These are phyloP conservation scores for Cercis canadensis DNA, from an alignment of 306 rosid genomes.

Conservation along the genomic window DNA sequence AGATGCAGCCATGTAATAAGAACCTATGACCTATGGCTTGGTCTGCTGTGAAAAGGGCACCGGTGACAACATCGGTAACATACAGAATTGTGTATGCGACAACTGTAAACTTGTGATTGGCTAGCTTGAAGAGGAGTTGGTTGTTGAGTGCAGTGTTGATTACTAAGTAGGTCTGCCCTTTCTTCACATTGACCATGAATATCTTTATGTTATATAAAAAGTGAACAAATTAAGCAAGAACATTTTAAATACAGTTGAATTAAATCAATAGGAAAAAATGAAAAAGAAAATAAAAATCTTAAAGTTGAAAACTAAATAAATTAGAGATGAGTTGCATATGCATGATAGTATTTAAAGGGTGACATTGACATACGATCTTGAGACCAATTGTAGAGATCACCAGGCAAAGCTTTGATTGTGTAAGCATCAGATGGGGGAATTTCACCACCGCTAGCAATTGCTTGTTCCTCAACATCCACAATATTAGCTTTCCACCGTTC, in stretches of 20 bases:
- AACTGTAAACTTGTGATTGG: slow-evolving; percentile 56
- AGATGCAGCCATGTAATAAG: slow-evolving; percentile 59
- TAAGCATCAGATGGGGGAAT: slow-evolving; percentile 47
- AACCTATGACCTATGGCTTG: slow-evolving; percentile 58
- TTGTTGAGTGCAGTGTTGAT: slow-evolving; percentile 65
- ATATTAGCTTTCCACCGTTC: slow-evolving; percentile 70
- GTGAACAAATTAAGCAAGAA: too few species aligned
- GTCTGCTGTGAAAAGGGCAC: slow-evolving; percentile 56
- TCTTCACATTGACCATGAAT: slow-evolving; percentile 46
- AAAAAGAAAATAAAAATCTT: too few species aligned
- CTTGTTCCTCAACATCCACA: slow-evolving; percentile 46
- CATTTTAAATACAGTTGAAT: too few species aligned
- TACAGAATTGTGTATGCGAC: slow-evolving; percentile 55
- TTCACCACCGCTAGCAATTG: slow-evolving; percentile 19
- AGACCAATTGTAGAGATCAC: slow-evolving; percentile 54
- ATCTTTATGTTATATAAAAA: slow-evolving; percentile 31
- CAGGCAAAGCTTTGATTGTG: slow-evolving; percentile 62
- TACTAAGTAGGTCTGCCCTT: slow-evolving; percentile 59
- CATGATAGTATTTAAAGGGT: not conserved
- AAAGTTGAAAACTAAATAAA: not conserved
- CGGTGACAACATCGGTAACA: slow-evolving; percentile 50
- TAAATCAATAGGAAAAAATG: too few species aligned
- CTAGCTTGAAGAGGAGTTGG: slow-evolving; percentile 57
- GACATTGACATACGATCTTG: slow-evolving; percentile 30
- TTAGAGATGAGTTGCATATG: not conserved